Percentiles rank a stretch among this genome's conserved stretches.
phyloP scores from a whole-genome alignment of 1,139 yeast genomes.

The Saccharomyces hybrid region DNA sequence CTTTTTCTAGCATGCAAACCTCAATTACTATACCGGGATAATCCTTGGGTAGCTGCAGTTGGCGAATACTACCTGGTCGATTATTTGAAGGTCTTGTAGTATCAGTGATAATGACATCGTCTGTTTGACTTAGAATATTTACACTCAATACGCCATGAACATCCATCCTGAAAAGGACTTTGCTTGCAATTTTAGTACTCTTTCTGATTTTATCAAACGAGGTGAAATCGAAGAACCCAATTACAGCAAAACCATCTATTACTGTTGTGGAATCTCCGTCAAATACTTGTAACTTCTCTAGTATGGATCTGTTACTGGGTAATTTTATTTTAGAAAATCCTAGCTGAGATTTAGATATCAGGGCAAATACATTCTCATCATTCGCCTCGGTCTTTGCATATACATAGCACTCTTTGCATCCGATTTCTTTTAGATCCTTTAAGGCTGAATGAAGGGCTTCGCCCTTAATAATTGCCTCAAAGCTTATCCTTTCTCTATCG shows the following conservation, averaged over 20 bases:
- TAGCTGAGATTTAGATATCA: constrained; percentile 55
- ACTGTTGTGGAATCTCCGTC: constrained; percentile 21
- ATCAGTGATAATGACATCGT: constrained; percentile 22
- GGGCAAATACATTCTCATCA: constrained; percentile 30
- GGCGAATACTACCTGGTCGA: constrained; percentile 7
- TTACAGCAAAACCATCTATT: constrained; percentile 28
- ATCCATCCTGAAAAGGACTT: constrained; percentile 56
- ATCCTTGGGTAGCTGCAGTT: constrained; percentile 29
- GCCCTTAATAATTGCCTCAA: constrained; percentile 63
- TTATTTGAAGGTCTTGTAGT: constrained; percentile 16
- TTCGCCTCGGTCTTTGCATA: constrained; percentile 34
- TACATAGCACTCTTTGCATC: constrained; percentile 52
- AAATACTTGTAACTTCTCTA: constrained; percentile 43
- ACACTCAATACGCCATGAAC: constrained; percentile 40
- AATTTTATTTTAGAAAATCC: constrained; percentile 62
- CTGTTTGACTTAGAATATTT: constrained; percentile 31
- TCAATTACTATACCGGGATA: constrained; percentile 59
- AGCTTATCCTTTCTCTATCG: constrained; percentile 43
- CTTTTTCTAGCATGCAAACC: constrained; percentile 49
- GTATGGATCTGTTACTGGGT: constrained; percentile 54
- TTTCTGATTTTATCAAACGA: constrained; percentile 46
- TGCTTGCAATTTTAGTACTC: constrained; percentile 49
- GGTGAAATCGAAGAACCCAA: constrained; percentile 43
- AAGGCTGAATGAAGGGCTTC: constrained; percentile 56
- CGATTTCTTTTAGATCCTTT: constrained; percentile 58